Conservation (phyloP, 2,329 filamentous ascomycete genomes). For the Pseudogymnoascus sp. region DNA sequence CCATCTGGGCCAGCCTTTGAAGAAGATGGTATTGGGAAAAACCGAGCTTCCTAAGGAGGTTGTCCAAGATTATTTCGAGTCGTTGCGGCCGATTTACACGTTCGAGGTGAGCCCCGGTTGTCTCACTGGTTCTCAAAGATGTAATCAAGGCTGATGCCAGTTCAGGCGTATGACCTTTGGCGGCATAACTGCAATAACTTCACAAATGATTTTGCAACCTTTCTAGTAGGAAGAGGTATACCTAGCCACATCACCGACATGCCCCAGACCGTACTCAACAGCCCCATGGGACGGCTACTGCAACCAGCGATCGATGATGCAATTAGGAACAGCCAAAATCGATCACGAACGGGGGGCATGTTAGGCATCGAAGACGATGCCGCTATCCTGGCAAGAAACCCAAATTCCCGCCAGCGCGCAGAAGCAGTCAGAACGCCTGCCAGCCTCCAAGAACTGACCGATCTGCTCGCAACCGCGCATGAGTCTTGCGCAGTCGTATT, state of each 20-base stretch:
- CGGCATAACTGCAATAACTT: slow-evolving; percentile 98
- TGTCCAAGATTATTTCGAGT: slow-evolving; percentile 80
- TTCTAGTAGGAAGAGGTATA: slow-evolving; percentile 80
- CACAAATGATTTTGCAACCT: slow-evolving; percentile 83
- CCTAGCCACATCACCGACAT: slow-evolving; percentile 79
- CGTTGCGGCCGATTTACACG: slow-evolving; percentile 73
- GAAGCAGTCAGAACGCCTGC: slow-evolving; percentile 54
- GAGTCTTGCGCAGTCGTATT: slow-evolving; percentile 73
- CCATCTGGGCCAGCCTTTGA: slow-evolving; percentile 77
- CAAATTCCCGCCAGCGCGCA: slow-evolving; percentile 16
- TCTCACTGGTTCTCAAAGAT: not conserved
- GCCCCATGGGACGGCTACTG: slow-evolving; percentile 82
- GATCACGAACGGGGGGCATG: slow-evolving; percentile 30
- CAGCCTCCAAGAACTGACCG: slow-evolving; percentile 51
- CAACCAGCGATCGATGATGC: slow-evolving; percentile 63
- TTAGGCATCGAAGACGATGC: slow-evolving; percentile 20
- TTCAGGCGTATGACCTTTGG: slow-evolving; percentile 75
- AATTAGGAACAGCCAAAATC: slow-evolving; percentile 55
- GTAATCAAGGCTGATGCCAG: slow-evolving; percentile 4
- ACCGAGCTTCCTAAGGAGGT: slow-evolving; percentile 74
- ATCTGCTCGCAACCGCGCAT: slow-evolving; percentile 49
- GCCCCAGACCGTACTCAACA: slow-evolving; percentile 75
- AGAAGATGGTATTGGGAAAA: slow-evolving; percentile 63
- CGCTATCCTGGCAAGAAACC: slow-evolving; percentile 11
- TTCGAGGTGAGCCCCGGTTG: slow-evolving; percentile 46